Base-by-base conservation (phyloP, 257 asterid genomes). In the Mentha longifolia region DNA sequence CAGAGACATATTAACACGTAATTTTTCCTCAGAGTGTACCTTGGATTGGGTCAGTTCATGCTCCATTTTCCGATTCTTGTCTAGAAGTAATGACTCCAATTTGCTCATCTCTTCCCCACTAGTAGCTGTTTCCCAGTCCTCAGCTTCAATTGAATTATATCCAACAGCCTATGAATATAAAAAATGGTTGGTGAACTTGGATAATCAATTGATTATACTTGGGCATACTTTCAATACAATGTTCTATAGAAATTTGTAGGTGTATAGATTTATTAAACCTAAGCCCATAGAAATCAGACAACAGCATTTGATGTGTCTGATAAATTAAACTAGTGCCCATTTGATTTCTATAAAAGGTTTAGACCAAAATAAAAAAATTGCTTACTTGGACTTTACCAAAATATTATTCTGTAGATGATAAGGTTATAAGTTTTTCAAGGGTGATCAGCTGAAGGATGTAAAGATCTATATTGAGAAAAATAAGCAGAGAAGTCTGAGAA, bases 51-150 rank as follows among this genome's bases (percentile, higher is more conserved):
- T 95, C 75, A 92, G 79, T 84, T 95, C 97, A 77, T 95, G 97
- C 85, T 95, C 99, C 96, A 95, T 84, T 87, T 95, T 95, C 71
- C 99, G 82, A 87, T 92, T 95, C 86, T 95, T 95, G 84, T 95
- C 98, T 63, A 95, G 96, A 76, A 95, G 98, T 72, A 95, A 78
- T 0, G 97, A 86, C 77, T 95, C 99, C 82, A 95, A 84, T 85
- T 92, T 88, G 87, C 99, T 95, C 97, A 90, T 88, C 85, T 92
- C 99, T 85, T 95, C 98, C 79, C 96, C 99, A 68, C 84, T 83
- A 41, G 98, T 92, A 79, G 99, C 99, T 71, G 85, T 89, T 83
- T 95, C 99, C 99, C 99, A 95, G 68, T 95, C 99, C 88, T 95
- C 98, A 78, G 99, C 98, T 83, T 95, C 99, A 82, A 95, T 95